A percentile compares a stretch with the other conserved stretches of the same genome.
These are phyloP conservation scores for Closterium sp. DNA, from an alignment of 139 green algal species.

Conservation along the genomic window DNA sequence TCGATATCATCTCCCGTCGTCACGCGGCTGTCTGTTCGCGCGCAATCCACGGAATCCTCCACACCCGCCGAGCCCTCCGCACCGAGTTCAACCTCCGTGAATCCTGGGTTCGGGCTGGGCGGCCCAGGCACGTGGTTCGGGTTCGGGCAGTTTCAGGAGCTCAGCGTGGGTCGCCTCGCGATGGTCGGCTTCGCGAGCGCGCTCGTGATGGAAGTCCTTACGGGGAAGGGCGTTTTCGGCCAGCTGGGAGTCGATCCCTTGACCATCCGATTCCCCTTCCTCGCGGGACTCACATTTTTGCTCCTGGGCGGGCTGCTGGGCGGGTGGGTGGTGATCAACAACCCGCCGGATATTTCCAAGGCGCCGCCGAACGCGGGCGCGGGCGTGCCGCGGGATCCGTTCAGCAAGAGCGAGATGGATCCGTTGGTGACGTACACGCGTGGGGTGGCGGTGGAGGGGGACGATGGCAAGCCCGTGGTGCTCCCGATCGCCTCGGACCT, in stretches of 20 bases:
- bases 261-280: conserved; percentile 8
- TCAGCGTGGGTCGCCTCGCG: conserved; percentile 23
- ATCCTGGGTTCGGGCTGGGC: conserved; percentile 15
- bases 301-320: conserved; percentile 29
- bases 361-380: conserved; percentile 27
- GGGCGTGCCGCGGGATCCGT: conserved; percentile 32
- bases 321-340: conserved; percentile 35
- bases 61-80: background rate
- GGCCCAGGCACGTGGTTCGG: conserved; percentile 29
- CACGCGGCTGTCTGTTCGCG: background rate
- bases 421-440: conserved; percentile 24
- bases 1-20: too few species aligned
- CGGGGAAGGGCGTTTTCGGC: conserved; percentile 38
- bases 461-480: conserved; percentile 16
- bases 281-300: conserved; percentile 29
- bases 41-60: background rate
- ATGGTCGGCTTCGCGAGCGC: conserved; percentile 37
- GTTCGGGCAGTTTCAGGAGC: conserved; percentile 22
- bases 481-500: conserved; percentile 22
- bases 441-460: conserved; percentile 15
- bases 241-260: conserved; percentile 23
- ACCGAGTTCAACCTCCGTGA: background rate
- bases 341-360: conserved; percentile 38
- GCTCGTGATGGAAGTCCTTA: conserved; percentile 40
- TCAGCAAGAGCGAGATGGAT: conserved; percentile 15